Evolutionary conservation across 2,329 filamentous ascomycete species (phyloP).

Genomic region (Aspergillus eucalypticola): DNA sequence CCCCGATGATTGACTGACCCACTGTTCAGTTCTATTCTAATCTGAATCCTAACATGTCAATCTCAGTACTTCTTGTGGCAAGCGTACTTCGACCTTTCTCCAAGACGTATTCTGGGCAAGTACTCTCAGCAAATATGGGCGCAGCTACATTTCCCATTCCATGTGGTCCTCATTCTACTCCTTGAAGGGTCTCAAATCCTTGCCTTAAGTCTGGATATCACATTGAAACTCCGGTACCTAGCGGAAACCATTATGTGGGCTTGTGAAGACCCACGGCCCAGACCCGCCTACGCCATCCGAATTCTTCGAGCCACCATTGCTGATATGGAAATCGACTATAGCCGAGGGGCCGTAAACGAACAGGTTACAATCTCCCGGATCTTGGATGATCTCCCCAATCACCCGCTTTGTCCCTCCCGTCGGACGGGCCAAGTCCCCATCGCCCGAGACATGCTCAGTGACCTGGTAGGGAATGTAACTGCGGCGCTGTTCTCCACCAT

Average conservation of each 20-base stretch:
- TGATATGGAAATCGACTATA: conserved; percentile 45
- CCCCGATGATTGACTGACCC: neutral
- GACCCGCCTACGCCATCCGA: conserved; percentile 28
- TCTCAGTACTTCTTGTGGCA: conserved; percentile 62
- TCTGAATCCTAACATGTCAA: conserved; percentile 8
- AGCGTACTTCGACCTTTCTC: conserved; percentile 61
- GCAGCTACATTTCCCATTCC: conserved; percentile 61
- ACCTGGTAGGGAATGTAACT: conserved; percentile 43
- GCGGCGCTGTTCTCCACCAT: conserved; percentile 44
- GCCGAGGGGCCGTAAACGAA: conserved; percentile 33
- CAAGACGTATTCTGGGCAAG: conserved; percentile 50
- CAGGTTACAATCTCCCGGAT: conserved; percentile 35
- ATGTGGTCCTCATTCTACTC: conserved; percentile 63
- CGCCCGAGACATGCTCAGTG: conserved; percentile 30
- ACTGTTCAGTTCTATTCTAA: neutral
- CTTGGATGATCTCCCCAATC: conserved; percentile 31
- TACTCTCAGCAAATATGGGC: conserved; percentile 59
- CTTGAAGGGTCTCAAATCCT: conserved; percentile 64
- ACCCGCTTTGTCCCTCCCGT: conserved; percentile 32
- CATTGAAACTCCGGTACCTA: conserved; percentile 44
- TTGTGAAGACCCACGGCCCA: conserved; percentile 40
- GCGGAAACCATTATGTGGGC: conserved; percentile 41
- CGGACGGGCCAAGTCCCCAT: conserved; percentile 24
- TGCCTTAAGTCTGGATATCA: conserved; percentile 48
- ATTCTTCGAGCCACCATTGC: conserved; percentile 40